These are phyloP conservation scores for Xerocomellus amylosporus DNA, from an alignment of 768 basidiomycete genomes.

Conservation along the genomic window DNA sequence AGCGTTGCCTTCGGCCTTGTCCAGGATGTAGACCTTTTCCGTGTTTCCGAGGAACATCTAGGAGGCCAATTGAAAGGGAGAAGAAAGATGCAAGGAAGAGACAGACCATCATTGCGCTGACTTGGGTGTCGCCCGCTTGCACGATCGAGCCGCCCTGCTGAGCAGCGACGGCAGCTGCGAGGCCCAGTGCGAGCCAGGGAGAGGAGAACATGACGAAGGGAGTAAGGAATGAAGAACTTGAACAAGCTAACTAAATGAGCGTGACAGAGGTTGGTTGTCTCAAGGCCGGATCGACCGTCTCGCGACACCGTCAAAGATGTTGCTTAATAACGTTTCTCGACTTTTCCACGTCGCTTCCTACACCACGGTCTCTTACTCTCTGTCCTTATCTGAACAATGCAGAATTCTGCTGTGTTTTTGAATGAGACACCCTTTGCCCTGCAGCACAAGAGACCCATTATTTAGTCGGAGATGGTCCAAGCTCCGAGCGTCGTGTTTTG, in stretches of 20 bases:
- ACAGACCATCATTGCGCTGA: constrained; percentile 56
- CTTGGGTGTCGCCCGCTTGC: constrained; percentile 35
- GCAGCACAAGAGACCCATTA: too few species aligned
- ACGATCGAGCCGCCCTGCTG: constrained; percentile 26
- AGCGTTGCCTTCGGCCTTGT: constrained; percentile 82
- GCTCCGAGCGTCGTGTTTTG: too few species aligned
- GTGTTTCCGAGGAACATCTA: constrained; percentile 80
- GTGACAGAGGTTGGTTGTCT: constrained; percentile 4
- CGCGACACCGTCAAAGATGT: too few species aligned
- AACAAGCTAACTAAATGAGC: constrained; percentile 10
- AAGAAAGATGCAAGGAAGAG: not conserved
- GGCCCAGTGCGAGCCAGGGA: constrained; percentile 44
- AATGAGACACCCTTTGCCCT: too few species aligned
- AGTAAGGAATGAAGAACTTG: constrained; percentile 11
- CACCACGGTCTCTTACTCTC: too few species aligned
- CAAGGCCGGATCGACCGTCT: not conserved
- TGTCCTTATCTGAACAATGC: too few species aligned
- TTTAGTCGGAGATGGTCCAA: too few species aligned
- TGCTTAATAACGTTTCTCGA: too few species aligned
- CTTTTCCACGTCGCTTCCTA: too few species aligned
- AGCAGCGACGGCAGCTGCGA: constrained; percentile 35
- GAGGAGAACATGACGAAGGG: constrained; percentile 29
- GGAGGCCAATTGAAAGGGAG: not conserved
- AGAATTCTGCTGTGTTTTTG: too few species aligned
- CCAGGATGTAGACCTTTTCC: constrained; percentile 85